Percentiles rank a stretch among this genome's conserved stretches.
Evolutionary conservation across 1,284 basidiomycete genomes (phyloP).

Genomic region (Pseudozyma tsukubaensis): DNA sequence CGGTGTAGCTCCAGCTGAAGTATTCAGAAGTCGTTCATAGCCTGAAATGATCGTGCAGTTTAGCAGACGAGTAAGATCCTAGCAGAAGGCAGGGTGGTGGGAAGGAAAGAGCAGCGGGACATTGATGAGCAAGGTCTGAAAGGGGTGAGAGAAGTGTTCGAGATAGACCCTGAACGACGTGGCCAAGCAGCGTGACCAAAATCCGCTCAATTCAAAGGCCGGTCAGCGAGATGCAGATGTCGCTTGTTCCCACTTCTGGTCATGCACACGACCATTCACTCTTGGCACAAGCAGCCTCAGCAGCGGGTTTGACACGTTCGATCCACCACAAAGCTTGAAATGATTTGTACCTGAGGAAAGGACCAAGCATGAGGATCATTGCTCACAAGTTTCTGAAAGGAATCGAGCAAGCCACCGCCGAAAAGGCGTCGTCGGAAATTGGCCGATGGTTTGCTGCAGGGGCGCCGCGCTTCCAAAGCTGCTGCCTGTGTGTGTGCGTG

Average conservation of each 20-base stretch:
- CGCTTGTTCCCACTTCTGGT: neutral
- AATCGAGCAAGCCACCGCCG: neutral
- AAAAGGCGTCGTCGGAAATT: neutral
- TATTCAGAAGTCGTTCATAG: too few relatives aligned
- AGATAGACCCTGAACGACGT: neutral
- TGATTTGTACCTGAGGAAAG: neutral
- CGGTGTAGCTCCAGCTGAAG: too few relatives aligned
- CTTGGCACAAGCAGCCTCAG: too few relatives aligned
- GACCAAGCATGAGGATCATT: neutral
- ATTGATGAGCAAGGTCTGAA: neutral
- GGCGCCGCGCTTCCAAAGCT: neutral
- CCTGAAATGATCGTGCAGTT: too few relatives aligned
- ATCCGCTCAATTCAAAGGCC: constrained; percentile 19
- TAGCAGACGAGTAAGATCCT: too few relatives aligned
- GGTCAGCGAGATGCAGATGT: constrained; percentile 4
- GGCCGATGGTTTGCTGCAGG: neutral
- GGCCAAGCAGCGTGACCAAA: neutral
- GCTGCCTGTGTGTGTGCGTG: too few relatives aligned
- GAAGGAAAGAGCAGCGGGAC: neutral
- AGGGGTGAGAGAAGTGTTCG: neutral
- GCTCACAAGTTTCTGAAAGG: neutral
- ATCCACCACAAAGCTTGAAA: too few relatives aligned
- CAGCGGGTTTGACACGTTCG: too few relatives aligned
- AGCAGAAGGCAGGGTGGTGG: neutral
- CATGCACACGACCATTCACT: too few relatives aligned